Evolutionary conservation across 2,329 filamentous ascomycete species (phyloP), one percentile per base, ranked within the genome.

Genomic region (Fusarium pilosicola): DNA sequence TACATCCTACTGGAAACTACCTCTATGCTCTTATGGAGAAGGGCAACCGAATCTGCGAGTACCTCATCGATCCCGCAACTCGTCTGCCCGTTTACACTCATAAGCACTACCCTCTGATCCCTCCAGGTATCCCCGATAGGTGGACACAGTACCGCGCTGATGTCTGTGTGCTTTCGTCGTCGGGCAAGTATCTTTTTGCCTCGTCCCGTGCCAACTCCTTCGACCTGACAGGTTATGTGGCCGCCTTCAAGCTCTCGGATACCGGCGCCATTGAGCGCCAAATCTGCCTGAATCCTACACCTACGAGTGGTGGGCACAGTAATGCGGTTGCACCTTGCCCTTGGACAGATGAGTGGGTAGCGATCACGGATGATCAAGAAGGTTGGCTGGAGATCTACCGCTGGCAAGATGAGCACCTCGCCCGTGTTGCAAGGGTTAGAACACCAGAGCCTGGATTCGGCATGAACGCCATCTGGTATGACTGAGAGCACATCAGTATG

Each of bases 381-480:
- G 94, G 94, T 11, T 96, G 93, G 85, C 84, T 97, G 26, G 94
- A 97, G 85, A 93, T 97, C 64, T 97, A 97, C 81, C 87, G 94
- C 61, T 97, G 94, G 93, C 88, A 92, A 74, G 92, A 95, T 66
- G 94, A 96, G 86, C 94, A 92, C 76, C 83, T 97, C 60, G 92
- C 90, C 5, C 86, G 94, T 7, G 94, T 97, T 13, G 94, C 94
- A 22, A 87, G 93, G 71, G 86, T 93, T 71, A 90, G 94, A 75
- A 91, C 97, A 42, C 90, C 91, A 11, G 94, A 97, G 84, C 93
- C 93, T n/a, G 94, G 94, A 3, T 97, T 97, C 81, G 94, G 94
- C 4, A 97, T 97, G 94, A 97, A 97, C 83, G 94, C 94, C n/a
- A 95, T 97, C 72, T 97, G 94, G 94, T 96, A 96, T 81, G 93